Evolutionary conservation across 108 stramenopile genomes (phyloP).

Genomic region (Stephanodiscus minutulus): DNA sequence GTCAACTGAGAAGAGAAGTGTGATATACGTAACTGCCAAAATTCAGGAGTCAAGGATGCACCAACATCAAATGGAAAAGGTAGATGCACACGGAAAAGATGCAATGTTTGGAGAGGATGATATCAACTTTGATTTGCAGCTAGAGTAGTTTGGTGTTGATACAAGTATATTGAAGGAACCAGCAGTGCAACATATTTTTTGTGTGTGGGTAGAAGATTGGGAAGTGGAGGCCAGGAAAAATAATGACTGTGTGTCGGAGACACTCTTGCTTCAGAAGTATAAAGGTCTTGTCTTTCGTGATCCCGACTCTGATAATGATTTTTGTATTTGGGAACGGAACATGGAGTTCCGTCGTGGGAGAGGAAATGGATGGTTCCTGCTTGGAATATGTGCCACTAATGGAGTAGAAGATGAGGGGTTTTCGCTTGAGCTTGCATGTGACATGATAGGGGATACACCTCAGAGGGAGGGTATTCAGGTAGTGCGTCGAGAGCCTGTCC

Average conservation of each 20-base stretch:
- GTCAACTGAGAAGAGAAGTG: constrained; percentile 9
- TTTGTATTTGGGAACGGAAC: not conserved
- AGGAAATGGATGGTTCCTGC: not conserved
- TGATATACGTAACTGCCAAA: constrained; percentile 8
- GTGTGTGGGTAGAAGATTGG: constrained; percentile 36
- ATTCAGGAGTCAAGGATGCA: constrained; percentile 2
- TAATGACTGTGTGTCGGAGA: constrained; percentile 13
- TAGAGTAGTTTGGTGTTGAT: constrained; percentile 28
- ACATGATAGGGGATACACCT: not conserved
- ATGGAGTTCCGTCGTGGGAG: not conserved
- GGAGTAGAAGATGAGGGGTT: not conserved
- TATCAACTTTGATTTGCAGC: constrained; percentile 35
- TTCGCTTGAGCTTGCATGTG: not conserved
- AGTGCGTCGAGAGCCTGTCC: not conserved
- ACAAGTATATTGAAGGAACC: not conserved
- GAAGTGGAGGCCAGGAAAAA: constrained; percentile 1
- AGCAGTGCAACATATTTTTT: constrained; percentile 1
- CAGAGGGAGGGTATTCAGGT: not conserved
- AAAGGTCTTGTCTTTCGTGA: constrained; percentile 22
- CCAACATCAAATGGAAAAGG: constrained; percentile 2
- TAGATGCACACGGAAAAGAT: constrained; percentile 7
- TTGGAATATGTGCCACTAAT: not conserved
- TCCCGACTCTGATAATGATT: not conserved
- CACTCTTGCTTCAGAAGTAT: constrained; percentile 23
- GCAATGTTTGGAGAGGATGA: constrained; percentile 28